These are phyloP conservation scores for Leishmania martiniquensis DNA, from an alignment of 208 protist genomes.

Conservation along the genomic window DNA sequence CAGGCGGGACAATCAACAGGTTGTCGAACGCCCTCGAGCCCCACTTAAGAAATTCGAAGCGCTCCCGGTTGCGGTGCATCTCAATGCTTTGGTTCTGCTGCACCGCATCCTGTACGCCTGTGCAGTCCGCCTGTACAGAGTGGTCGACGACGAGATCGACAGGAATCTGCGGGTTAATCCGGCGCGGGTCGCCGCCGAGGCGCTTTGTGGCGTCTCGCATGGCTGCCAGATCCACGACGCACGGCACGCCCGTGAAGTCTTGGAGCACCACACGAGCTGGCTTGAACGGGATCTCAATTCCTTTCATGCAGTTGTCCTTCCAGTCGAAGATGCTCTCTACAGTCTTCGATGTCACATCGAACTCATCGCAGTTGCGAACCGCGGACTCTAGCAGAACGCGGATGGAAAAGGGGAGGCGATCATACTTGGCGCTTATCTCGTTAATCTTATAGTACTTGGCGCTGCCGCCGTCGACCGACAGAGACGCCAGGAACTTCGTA, in stretches of 20 bases:
- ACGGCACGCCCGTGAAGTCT: conserved; percentile 96
- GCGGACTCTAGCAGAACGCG: conserved; percentile 96
- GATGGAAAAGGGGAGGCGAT: conserved; percentile 95
- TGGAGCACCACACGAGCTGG: conserved; percentile 96
- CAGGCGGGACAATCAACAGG: conserved; percentile 96
- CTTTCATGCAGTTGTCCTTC: conserved; percentile 87
- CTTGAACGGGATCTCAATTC: conserved; percentile 96
- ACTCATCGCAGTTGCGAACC: conserved; percentile 96
- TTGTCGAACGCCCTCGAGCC: conserved; percentile 95
- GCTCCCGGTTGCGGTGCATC: conserved; percentile 96
- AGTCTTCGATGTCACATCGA: conserved; percentile 89
- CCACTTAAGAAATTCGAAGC: conserved; percentile 98
- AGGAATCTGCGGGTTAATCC: conserved; percentile 96
- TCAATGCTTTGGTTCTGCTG: conserved; percentile 94
- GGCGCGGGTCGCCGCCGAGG: conserved; percentile 91
- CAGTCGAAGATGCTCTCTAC: conserved; percentile 95
- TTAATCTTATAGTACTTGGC: conserved; percentile 87
- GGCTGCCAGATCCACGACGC: conserved; percentile 96
- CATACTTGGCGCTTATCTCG: conserved; percentile 81
- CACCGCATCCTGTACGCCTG: conserved; percentile 73
- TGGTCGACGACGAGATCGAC: conserved; percentile 98
- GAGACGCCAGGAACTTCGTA: conserved; percentile 64
- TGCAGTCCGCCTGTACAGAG: conserved; percentile 94
- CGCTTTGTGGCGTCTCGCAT: conserved; percentile 95
- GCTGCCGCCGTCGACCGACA: conserved; percentile 52